phyloP scores from a whole-genome alignment of 352 stramenopile species.

The Thalassiosira allenii region DNA sequence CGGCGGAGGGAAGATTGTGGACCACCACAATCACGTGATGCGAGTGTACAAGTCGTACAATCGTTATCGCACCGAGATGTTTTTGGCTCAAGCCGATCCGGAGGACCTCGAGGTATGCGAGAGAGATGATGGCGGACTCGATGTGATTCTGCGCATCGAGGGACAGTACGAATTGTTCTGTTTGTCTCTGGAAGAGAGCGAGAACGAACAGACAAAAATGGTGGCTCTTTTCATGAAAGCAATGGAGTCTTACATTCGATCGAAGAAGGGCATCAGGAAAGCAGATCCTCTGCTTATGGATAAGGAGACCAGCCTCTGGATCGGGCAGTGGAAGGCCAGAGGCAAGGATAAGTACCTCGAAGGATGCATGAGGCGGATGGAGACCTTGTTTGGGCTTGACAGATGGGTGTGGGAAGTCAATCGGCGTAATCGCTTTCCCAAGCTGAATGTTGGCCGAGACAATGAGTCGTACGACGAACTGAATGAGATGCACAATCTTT shows the following conservation, averaged over 20 bases:
- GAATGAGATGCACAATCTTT: slow-evolving; percentile 4
- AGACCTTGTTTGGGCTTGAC: background rate
- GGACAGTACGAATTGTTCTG: background rate
- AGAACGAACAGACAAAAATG: background rate
- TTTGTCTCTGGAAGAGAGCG: background rate
- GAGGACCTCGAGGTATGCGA: too few relatives aligned
- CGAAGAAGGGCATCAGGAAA: background rate
- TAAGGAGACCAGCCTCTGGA: background rate
- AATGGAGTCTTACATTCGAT: background rate
- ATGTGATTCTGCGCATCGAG: too few relatives aligned
- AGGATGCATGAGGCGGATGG: background rate
- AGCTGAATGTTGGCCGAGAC: background rate
- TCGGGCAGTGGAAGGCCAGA: background rate
- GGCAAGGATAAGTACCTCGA: background rate
- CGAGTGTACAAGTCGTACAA: too few relatives aligned
- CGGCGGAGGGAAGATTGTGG: too few relatives aligned
- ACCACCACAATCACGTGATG: too few relatives aligned
- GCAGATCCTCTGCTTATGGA: background rate
- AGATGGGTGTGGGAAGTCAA: background rate
- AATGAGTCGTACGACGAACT: background rate
- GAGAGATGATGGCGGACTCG: too few relatives aligned
- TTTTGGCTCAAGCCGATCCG: too few relatives aligned
- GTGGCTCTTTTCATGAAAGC: background rate
- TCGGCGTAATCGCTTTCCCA: background rate
- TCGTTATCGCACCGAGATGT: too few relatives aligned